Base-by-base conservation (phyloP, 768 basidiomycete species). In the Pulveroboletus sp. region DNA sequence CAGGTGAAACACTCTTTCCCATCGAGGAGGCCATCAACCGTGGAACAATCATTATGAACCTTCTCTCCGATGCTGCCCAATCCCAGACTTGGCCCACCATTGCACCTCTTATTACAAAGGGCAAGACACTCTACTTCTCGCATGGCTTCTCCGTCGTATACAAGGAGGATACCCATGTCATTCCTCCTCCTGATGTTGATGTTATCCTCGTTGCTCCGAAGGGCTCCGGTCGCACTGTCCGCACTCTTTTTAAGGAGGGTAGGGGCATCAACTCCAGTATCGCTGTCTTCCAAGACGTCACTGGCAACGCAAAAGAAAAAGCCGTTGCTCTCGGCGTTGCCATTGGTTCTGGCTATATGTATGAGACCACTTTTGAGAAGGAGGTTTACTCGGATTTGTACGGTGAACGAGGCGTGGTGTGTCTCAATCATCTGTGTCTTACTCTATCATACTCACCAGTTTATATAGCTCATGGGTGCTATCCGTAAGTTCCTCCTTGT, bases 111-210 rank as follows among this genome's bases (percentile, higher is more conserved):
- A 94, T 98, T 77, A 98, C 94, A 71, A 92, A 94, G 82, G 97
- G 91, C 75, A 98, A 99, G 81, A 99, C 97, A n/a, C 87, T 99
- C 55, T 99, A 99, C 85, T 99, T 99, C 79, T 93, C 95, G 6
- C 97, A 99, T 70, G 97, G 97, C 64, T 99, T 99, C 87, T 98
- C 95, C 56, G 82, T 98, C 57, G 93, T 99, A 46, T 99, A 87
- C 84, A 92, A 94, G 79, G 83, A 99, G 6, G 92, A 97, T 71
- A 99, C 97, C 58, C 79, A 94, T 48, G 93, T 99, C 58, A 62
- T 94, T 47, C 90, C 93, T 53, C 97, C 97, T 39, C 63, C 77
- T 17, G 93, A 97, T 65, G 91, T 99, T 56, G 97, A 99, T 68
- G 97, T 99, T 62, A 98, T 99, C 70, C 90, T 99, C 61, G 95